Base-by-base conservation (phyloP, 179 eudicot genomes). In the Kewa caespitosa region DNA sequence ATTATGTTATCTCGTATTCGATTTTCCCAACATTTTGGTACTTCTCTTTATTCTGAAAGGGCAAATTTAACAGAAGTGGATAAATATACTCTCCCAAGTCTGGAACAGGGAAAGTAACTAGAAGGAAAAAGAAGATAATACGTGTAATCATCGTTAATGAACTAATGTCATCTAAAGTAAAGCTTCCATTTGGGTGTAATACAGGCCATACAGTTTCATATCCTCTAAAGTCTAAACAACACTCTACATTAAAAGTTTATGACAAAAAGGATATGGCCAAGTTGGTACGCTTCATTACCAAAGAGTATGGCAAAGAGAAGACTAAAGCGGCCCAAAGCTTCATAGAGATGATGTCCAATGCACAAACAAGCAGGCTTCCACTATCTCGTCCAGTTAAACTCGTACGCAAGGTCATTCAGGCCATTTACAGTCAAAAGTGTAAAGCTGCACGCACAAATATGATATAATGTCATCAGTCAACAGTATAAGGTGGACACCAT, bases 361-460 rank as follows among this genome's bases (percentile, higher is more conserved):
- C n/a, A n/a, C 37, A 46, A 69, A 69, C 57, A 42, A 15, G 23
- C 57, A 17, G 38, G 59, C 22, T 25, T 23, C 36, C 48, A 38
- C 33, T 41, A 14, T 67, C 36, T 28, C 54, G 6, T 13, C 38
- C 70, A 67, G 1, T 11, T 52, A 22, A 52, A 8, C 59, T 52
- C 15, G 59, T 52, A 52, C n/a, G 27, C 59, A 52, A 22, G 59
- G 59, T 52, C 46, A 23, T 52, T 41, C 74, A 37, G 15, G 50
- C 36, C 67, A 37, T 72, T 38, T 30, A 72, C 64, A 57, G 62
- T 57, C 52, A 57, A 30, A 25, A 4, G 28, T 37, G 37, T 28
- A n/a, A n/a, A 57, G 75, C 75, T 72, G 75, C 75, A 72, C 25
- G 36, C 30, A 72, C 1, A 27, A 28, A 27, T n/a, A n/a, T n/a